Conservation (phyloP, 164 flowering plant genomes). For the Vitis riparia region DNA sequence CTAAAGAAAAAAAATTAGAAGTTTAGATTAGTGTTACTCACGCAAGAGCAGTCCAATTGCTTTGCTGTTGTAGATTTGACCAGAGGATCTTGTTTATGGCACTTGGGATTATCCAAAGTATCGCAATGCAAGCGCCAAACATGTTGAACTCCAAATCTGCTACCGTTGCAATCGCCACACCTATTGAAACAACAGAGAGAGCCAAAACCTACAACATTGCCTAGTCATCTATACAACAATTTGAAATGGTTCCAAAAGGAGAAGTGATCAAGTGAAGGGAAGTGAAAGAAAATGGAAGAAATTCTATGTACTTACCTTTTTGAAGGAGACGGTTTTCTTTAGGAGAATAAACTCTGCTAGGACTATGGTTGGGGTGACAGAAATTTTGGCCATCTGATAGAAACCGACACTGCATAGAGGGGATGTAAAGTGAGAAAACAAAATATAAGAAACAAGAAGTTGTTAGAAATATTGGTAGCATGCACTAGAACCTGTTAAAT, state of each 20-base stretch:
- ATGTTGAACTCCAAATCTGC: conserved; percentile 76
- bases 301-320: conserved; percentile 40
- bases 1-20: background rate
- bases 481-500: conserved; percentile 57
- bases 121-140: conserved; percentile 70
- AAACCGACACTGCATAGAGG: conserved; percentile 67
- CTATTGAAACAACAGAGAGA: conserved; percentile 56
- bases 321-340: conserved; percentile 50
- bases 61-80: conserved; percentile 78
- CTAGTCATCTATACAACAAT: too few relatives aligned
- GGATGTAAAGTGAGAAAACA: conserved; percentile 5
- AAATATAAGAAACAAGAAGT: background rate
- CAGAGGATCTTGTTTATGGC: conserved; percentile 80
- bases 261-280: background rate
- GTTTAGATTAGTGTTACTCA: conserved; percentile 25
- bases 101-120: conserved; percentile 83
- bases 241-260: background rate
- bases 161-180: conserved; percentile 89
- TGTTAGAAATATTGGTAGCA: background rate
- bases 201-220: conserved; percentile 57
- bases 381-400: conserved; percentile 89
- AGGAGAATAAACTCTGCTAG: conserved; percentile 70
- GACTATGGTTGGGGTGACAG: conserved; percentile 84
- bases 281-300: background rate
- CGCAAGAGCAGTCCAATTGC: conserved; percentile 88